Evolutionary conservation across 768 basidiomycete genomes (phyloP), one percentile per base, ranked within the genome.

Genomic region (Pholiota conissans): DNA sequence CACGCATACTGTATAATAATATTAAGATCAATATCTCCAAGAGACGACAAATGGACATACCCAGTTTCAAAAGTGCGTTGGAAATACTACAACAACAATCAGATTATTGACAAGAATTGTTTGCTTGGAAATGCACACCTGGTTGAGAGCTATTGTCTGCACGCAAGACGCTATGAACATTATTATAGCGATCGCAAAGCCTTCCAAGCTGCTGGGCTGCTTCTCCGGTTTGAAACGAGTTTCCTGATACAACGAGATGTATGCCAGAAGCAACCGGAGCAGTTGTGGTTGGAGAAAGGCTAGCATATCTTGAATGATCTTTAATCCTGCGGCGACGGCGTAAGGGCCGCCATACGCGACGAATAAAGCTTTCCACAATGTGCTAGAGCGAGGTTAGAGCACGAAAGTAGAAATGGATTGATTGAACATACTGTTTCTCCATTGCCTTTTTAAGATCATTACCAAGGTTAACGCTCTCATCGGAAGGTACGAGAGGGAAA

Each of bases 231-330:
- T 69, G 56, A 76, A 76, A 16, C 79, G 77, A 5, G 81, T 65
- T 39, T 67, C 73, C 64, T 90, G 89, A 70, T 96, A 97, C 2
- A 74, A 72, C 0, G 91, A 85, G 45, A 98, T 95, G 67, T 91
- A 98, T 8, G 82, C 73, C 50, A 98, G 77, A 4, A 98, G 75
- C 65, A 84, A 79, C 6, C 91, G 84, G 22, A 98, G 82, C 1
- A 97, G 79, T 67, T 94, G 89, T 0, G 96, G 96, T 67, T 98
- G 95, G 6, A 85, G 69, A 72, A 97, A 98, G 0, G 86, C 84
- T 18, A 98, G 75, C 26, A 76, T 73, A 67, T 98, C 96, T 68
- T 95, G 92, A 1, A 81, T 29, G n/a, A 90, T 57, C 72, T 96
- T 97, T 48, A 95, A 76, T 20, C 67, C 47, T 0, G 77, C 81